A percentile compares a stretch with the other conserved stretches of the same genome.
phyloP scores from a whole-genome alignment of 176 grass and related monocot genomes.

The Triticum dicoccoides region DNA sequence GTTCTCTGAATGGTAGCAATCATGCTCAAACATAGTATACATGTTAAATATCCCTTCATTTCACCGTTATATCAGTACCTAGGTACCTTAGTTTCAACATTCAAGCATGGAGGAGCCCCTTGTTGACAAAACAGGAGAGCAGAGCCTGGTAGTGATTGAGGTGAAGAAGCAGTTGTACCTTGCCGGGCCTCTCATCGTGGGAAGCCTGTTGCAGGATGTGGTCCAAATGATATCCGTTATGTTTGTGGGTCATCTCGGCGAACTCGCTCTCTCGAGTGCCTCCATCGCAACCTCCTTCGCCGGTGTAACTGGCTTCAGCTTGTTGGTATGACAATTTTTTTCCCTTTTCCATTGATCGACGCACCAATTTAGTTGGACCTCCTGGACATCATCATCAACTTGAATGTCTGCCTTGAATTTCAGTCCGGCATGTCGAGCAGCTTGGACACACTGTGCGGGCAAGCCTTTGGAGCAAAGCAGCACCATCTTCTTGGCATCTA shows the following conservation, averaged over 20 bases:
- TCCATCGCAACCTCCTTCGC: conserved; percentile 53
- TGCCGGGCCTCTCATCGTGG: conserved; percentile 25
- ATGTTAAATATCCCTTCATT: neutral
- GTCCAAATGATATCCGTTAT: conserved; percentile 45
- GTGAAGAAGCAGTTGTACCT: conserved; percentile 40
- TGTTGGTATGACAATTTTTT: conserved; percentile 16
- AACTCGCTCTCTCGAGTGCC: conserved; percentile 44
- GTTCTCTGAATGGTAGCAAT: neutral
- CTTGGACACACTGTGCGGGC: conserved; percentile 56
- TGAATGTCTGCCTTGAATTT: neutral
- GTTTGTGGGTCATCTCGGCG: conserved; percentile 39
- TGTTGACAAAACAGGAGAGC: conserved; percentile 10
- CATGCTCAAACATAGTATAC: neutral
- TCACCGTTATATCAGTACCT: neutral
- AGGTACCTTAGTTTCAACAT: neutral
- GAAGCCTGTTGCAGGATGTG: conserved; percentile 35
- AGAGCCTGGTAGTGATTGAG: conserved; percentile 15
- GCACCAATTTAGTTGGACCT: neutral
- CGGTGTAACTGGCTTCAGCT: conserved; percentile 39
- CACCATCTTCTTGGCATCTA: conserved; percentile 54
- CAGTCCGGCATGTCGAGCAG: conserved; percentile 42
- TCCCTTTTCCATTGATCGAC: too few relatives aligned
- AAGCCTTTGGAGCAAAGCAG: conserved; percentile 64
- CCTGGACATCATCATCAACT: neutral
- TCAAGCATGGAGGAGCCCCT: conserved; percentile 32